A percentile compares a stretch with the other conserved stretches of the same genome.
phyloP scores from a whole-genome alignment of 805 yeast genomes.

The Candida silvicultrix region DNA sequence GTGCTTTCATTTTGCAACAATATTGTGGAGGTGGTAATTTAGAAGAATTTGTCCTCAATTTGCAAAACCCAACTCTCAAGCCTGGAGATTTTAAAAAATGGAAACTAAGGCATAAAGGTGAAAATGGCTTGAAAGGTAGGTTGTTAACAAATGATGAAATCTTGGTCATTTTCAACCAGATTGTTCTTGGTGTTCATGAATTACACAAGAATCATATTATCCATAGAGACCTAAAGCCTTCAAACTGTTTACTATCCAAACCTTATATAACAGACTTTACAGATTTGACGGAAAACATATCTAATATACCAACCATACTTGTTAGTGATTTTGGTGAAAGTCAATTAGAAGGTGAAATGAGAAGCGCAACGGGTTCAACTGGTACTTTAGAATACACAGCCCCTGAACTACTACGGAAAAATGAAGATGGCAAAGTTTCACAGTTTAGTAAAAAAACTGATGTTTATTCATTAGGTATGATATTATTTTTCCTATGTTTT shows the following conservation, averaged over 20 bases:
- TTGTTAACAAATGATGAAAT: conserved; percentile 52
- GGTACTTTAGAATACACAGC: conserved; percentile 88
- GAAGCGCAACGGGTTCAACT: conserved; percentile 74
- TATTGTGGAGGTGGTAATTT: conserved; percentile 86
- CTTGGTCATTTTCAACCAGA: conserved; percentile 60
- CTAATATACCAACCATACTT: conserved; percentile 54
- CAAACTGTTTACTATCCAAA: conserved; percentile 61
- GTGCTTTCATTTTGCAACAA: conserved; percentile 78
- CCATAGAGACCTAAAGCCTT: conserved; percentile 88
- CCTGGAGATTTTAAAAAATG: conserved; percentile 32
- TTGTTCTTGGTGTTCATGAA: conserved; percentile 63
- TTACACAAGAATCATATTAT: conserved; percentile 69
- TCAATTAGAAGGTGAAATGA: conserved; percentile 57
- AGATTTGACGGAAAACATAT: conserved; percentile 6
- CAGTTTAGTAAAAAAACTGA: conserved; percentile 73
- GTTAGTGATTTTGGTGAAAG: conserved; percentile 92
- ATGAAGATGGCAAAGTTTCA: conserved; percentile 29
- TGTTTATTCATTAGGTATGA: conserved; percentile 78
- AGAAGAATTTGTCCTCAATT: conserved; percentile 51
- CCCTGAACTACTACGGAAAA: conserved; percentile 44
- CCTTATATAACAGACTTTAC: conserved; percentile 15
- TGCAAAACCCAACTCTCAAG: conserved; percentile 29
- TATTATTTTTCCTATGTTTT: conserved; percentile 68
- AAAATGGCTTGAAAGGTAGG: conserved; percentile 19
- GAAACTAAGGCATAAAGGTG: conserved; percentile 21